phyloP scores from a whole-genome alignment of 306 rosid species.

The Medicago truncatula region DNA sequence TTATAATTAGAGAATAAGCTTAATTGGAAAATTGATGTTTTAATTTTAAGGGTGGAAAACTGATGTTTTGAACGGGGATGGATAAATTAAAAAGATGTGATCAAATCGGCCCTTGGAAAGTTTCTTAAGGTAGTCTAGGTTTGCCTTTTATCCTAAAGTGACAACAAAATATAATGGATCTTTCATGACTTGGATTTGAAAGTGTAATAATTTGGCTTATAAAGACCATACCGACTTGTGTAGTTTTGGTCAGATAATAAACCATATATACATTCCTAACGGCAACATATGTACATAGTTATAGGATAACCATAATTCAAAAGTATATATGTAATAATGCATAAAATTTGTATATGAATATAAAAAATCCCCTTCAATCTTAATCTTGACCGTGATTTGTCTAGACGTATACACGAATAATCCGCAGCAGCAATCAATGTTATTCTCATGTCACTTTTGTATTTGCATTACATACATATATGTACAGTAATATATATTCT shows the following conservation, averaged over 20 bases:
- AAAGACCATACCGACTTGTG: slow-evolving; percentile 30
- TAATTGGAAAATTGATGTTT: too few species aligned
- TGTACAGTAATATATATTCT: slow-evolving; percentile 16
- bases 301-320: too few species aligned
- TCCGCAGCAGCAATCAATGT: slow-evolving; percentile 32
- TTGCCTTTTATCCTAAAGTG: slow-evolving; percentile 51
- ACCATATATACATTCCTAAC: too few species aligned
- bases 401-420: slow-evolving; percentile 19
- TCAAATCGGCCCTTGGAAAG: slow-evolving; percentile 39
- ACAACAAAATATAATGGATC: slow-evolving; percentile 55
- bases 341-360: background rate
- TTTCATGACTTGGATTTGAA: slow-evolving; percentile 51
- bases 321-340: too few species aligned
- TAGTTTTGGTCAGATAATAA: slow-evolving; percentile 1
- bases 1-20: too few species aligned
- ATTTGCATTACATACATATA: slow-evolving; percentile 28
- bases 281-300: too few species aligned
- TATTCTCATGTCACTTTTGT: slow-evolving; percentile 40
- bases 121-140: slow-evolving; percentile 46
- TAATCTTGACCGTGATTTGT: slow-evolving; percentile 41
- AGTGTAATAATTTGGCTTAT: slow-evolving; percentile 38
- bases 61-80: slow-evolving; percentile 19
- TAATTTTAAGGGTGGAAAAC: too few species aligned
- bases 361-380: slow-evolving; percentile 13
- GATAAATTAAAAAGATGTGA: slow-evolving; percentile 33